A percentile compares a stretch with the other conserved stretches of the same genome.
Conservation (phyloP, 441 rosid species). For the Sinapis alba region DNA sequence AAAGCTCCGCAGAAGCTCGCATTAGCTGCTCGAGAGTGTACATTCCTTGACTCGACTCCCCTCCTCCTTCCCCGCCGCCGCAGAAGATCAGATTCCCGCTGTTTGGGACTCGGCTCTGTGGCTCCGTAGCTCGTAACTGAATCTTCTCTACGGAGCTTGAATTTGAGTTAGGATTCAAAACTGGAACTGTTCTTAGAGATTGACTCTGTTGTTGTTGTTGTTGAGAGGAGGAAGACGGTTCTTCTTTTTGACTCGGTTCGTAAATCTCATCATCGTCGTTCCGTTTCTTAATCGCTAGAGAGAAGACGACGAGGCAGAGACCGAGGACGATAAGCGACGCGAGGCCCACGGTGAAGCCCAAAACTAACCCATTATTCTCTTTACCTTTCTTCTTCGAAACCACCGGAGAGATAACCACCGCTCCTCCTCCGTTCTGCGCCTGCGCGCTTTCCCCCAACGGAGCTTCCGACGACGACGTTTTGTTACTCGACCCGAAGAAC, state of each 20-base stretch:
- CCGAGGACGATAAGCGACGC: constrained; percentile 50
- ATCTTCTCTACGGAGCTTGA: constrained; percentile 19
- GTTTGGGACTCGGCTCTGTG: constrained; percentile 38
- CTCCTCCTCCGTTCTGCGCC: constrained; percentile 50
- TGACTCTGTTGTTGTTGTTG: constrained; percentile 9
- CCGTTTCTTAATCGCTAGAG: constrained; percentile 47
- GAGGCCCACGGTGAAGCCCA: constrained; percentile 56
- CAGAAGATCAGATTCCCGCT: constrained; percentile 75
- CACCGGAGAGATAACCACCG: constrained; percentile 55
- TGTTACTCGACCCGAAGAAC: constrained; percentile 55
- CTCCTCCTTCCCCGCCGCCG: constrained; percentile 33
- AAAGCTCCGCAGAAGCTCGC: constrained; percentile 87
- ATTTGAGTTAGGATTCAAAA: background rate
- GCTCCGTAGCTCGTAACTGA: constrained; percentile 35
- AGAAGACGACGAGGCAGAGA: constrained; percentile 45
- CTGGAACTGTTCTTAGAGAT: constrained; percentile 23
- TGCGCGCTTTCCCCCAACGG: constrained; percentile 66
- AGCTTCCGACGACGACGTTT: constrained; percentile 37
- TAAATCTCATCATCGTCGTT: constrained; percentile 27
- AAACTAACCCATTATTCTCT: constrained; percentile 42
- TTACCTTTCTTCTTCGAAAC: constrained; percentile 44
- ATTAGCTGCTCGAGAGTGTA: constrained; percentile 78
- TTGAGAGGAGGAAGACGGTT: background rate
- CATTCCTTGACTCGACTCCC: constrained; percentile 50
- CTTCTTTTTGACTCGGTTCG: constrained; percentile 35